Conservation (phyloP, 495 filamentous ascomycete species). For the Aspergillus avenaceus region DNA sequence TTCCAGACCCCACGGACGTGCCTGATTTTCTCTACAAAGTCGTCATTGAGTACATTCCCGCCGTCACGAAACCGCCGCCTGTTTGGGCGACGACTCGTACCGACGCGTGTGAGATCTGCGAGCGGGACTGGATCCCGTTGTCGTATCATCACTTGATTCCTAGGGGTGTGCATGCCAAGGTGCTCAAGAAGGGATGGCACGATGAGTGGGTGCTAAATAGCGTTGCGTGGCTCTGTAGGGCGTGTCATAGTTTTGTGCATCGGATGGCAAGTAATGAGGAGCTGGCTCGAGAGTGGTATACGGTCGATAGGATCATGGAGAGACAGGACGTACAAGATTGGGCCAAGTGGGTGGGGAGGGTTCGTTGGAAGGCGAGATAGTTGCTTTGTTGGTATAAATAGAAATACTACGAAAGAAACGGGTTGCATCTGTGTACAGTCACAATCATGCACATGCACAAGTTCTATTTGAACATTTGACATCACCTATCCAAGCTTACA, state of each 20-base stretch:
- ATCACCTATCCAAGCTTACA: no score
- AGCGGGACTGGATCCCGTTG: constrained; percentile 69
- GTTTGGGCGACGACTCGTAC: constrained; percentile 52
- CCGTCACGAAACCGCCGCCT: constrained; percentile 55
- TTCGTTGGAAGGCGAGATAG: constrained; percentile 61
- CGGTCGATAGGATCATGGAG: constrained; percentile 62
- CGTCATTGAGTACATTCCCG: constrained; percentile 54
- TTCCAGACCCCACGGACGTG: constrained; percentile 40
- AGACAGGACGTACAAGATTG: constrained; percentile 71
- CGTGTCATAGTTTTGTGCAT: constrained; percentile 86
- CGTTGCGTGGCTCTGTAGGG: constrained; percentile 85
- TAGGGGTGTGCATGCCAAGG: constrained; percentile 70
- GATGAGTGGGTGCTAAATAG: constrained; percentile 67
- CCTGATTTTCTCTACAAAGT: constrained; percentile 57
- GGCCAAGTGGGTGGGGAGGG: constrained; percentile 60
- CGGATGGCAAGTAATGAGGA: constrained; percentile 72
- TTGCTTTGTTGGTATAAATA: neutral
- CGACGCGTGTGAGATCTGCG: constrained; percentile 74
- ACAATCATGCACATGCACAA: no score
- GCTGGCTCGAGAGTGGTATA: constrained; percentile 69
- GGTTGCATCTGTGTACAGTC: no score
- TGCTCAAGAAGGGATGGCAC: constrained; percentile 77
- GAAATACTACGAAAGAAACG: no score
- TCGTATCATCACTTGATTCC: constrained; percentile 87
- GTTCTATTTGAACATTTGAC: no score